Base-by-base conservation (phyloP, 768 basidiomycete species). In the Tricholoma terreum region DNA sequence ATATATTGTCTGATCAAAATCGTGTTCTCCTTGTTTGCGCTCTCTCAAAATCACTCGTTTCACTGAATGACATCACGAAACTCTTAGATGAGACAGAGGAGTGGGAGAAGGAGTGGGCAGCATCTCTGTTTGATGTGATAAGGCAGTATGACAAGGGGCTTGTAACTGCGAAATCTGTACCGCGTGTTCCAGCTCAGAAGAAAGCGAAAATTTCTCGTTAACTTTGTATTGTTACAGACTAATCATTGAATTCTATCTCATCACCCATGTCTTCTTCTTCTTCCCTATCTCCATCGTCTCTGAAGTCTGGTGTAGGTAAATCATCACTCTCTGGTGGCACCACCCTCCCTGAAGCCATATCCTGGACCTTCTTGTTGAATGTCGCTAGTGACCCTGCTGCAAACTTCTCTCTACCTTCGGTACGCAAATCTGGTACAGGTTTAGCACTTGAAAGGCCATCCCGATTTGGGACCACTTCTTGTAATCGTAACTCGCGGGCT, bases 251-350 rank as follows among this genome's bases (percentile, higher is more conserved):
- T n/a, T 43, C 42, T 21, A 43, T 43, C 14, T 35, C 9, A 35
- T 35, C 34, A 7, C 34, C 34, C 34, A 17, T 17, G n/a, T 9
- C n/a, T 2, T 40, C 2, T 5, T 17, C 38, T 40, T 15, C 38
- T 40, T 40, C 17, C n/a, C 15, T 3, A 55, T 45, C 30, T 34
- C 33, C 38, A n/a, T 14, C 38, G 6, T 40, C 38, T n/a, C n/a
- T n/a, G 10, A 35, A 35, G 14, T 35, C 34, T 10, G 34, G 34
- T 35, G 34, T 7, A 10, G 34, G 34, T 12, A 35, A 12, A 7
- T 21, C 58, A 17, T 3, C 52, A 22, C 0, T 67, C 53, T 7
- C 67, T 21, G 4, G 69, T 66, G 52, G 9, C 9, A 35, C 34
- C 9, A 10, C 9, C 14, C 34, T 35, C 14, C 38, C 17, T 17